phyloP scores from a whole-genome alignment of 1,284 basidiomycete genomes.

The Pseudozyma pruni region DNA sequence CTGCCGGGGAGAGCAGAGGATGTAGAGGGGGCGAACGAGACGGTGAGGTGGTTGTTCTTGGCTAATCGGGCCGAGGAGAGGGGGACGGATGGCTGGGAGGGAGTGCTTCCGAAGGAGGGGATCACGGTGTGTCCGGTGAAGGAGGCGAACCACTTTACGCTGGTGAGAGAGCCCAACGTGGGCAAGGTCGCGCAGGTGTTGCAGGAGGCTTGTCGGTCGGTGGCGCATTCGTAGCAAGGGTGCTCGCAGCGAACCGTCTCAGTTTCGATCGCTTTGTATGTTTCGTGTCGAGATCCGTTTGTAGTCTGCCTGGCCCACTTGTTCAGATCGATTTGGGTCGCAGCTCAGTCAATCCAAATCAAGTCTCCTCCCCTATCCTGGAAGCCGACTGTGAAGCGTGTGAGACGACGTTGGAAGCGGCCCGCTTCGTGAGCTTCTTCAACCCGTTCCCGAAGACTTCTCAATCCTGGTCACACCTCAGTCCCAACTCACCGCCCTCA shows the following conservation, averaged over 20 bases:
- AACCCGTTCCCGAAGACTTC: no score
- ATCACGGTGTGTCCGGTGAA: constrained; percentile 9
- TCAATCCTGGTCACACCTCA: no score
- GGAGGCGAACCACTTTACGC: constrained; percentile 42
- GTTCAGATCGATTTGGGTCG: no score
- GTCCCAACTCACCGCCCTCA: neutral
- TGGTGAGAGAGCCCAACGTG: constrained; percentile 20
- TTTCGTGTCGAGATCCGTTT: no score
- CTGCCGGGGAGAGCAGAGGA: constrained; percentile 27
- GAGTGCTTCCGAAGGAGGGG: constrained; percentile 3
- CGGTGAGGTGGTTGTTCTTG: constrained; percentile 40
- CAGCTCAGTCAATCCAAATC: no score
- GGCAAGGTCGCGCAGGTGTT: constrained; percentile 7
- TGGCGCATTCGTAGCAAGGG: neutral
- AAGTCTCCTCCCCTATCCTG: no score
- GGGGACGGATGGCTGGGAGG: constrained; percentile 43
- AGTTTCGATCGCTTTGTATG: no score
- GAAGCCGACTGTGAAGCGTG: no score
- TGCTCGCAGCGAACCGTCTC: no score
- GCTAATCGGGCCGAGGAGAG: neutral
- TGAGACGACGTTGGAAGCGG: no score
- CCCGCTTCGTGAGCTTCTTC: no score
- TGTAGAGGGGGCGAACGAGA: constrained; percentile 29
- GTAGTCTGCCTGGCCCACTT: no score
- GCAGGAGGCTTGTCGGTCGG: constrained; percentile 5